phyloP scores from a whole-genome alignment of 495 filamentous ascomycete genomes.

The Aspergillus steynii region DNA sequence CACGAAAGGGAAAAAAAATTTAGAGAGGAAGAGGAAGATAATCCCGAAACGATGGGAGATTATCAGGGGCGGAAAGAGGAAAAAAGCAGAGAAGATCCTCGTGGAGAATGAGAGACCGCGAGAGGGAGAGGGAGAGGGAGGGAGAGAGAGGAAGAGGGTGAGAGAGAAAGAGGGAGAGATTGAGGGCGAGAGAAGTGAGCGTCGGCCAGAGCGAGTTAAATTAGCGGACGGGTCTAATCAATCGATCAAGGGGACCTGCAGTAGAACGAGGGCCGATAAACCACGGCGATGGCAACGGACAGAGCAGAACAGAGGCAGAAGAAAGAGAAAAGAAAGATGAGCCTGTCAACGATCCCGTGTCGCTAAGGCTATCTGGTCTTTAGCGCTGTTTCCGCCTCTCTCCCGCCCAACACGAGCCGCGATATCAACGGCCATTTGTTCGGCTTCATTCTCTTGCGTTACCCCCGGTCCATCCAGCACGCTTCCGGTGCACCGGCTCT shows the following conservation, averaged over 20 bases:
- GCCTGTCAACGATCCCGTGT: conserved; percentile 2
- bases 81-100: conserved; percentile 6
- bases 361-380: conserved; percentile 14
- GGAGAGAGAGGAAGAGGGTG: conserved; percentile 7
- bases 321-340: neutral
- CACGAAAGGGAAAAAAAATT: conserved; percentile 6
- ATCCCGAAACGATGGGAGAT: conserved; percentile 20
- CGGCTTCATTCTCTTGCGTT: conserved; percentile 4
- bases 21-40: conserved; percentile 19
- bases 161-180: neutral
- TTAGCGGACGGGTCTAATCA: conserved; percentile 3
- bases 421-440: conserved; percentile 5
- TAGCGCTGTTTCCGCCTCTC: neutral
- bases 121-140: conserved; percentile 8
- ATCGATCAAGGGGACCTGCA: neutral
- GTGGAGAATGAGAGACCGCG: conserved; percentile 5
- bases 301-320: neutral
- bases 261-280: neutral
- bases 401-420: neutral
- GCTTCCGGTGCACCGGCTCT: neutral
- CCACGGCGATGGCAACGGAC: neutral
- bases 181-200: neutral
- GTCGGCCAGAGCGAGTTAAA: neutral
- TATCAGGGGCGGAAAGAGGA: conserved; percentile 20
- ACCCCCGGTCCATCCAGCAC: neutral